These are phyloP conservation scores for Exobasidium cylindrosporum DNA, from an alignment of 1,284 basidiomycete genomes.

Conservation along the genomic window DNA sequence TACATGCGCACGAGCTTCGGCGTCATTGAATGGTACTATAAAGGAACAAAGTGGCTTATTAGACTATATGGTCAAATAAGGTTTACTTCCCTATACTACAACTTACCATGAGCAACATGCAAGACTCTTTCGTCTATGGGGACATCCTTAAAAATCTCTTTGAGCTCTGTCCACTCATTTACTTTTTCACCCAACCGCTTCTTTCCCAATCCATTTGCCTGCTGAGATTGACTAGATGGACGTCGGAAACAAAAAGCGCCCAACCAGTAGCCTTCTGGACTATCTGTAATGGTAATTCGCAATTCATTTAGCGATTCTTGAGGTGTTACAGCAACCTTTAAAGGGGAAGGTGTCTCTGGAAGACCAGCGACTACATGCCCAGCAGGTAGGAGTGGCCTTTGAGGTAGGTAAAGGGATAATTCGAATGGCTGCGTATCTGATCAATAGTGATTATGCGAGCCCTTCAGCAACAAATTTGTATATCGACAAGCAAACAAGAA, in stretches of 20 bases:
- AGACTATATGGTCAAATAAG: background rate
- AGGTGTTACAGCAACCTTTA: constrained; percentile 48
- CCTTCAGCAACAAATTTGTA: background rate
- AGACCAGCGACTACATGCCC: constrained; percentile 35
- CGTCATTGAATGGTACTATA: constrained; percentile 60
- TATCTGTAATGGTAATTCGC: constrained; percentile 50
- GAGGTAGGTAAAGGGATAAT: constrained; percentile 47
- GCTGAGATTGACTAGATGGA: constrained; percentile 4
- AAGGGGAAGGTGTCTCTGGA: constrained; percentile 48
- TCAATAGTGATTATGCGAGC: no score
- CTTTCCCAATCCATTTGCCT: constrained; percentile 14
- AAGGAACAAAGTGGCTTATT: background rate
- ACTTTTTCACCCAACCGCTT: constrained; percentile 31
- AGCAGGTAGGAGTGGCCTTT: constrained; percentile 47
- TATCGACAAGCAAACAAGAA: no score
- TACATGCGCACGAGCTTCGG: constrained; percentile 59
- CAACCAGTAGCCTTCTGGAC: constrained; percentile 54
- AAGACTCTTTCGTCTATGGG: constrained; percentile 41
- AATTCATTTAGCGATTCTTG: constrained; percentile 54
- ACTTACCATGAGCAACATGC: constrained; percentile 41
- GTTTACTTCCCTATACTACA: background rate
- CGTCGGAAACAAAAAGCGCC: constrained; percentile 51
- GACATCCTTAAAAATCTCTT: constrained; percentile 44
- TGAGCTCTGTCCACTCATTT: constrained; percentile 49
- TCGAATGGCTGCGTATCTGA: constrained; percentile 44